A percentile compares a stretch with the other conserved stretches of the same genome.
Conservation (phyloP, 1,284 basidiomycete species). For the Malassezia restricta region DNA sequence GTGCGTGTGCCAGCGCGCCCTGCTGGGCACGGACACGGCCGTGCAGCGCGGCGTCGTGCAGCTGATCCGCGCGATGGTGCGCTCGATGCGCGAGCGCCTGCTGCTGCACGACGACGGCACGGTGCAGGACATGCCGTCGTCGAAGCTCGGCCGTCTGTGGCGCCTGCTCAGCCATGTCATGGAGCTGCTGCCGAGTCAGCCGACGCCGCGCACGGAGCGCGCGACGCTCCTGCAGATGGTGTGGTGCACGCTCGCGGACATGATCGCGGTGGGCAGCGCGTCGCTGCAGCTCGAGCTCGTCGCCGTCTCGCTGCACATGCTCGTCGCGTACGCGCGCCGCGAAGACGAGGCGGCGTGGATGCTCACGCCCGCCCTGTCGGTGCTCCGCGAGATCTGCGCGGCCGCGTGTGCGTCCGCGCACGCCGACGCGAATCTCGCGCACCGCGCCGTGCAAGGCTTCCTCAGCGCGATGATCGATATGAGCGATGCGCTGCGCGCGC, state of each 20-base stretch:
- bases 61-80: constrained; percentile 58
- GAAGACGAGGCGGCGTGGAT: constrained; percentile 30
- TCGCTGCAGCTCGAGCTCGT: constrained; percentile 61
- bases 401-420: constrained; percentile 28
- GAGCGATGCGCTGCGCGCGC: constrained; percentile 65
- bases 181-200: constrained; percentile 10
- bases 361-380: constrained; percentile 24
- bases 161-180: constrained; percentile 62
- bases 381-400: constrained; percentile 25
- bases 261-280: constrained; percentile 56
- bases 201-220: constrained; percentile 21
- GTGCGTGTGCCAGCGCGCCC: constrained; percentile 74
- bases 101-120: constrained; percentile 23
- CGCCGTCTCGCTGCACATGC: constrained; percentile 67
- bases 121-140: constrained; percentile 18
- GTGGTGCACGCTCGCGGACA: constrained; percentile 57
- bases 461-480: constrained; percentile 72
- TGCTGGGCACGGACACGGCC: constrained; percentile 66
- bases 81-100: constrained; percentile 50
- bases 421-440: constrained; percentile 44
- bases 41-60: constrained; percentile 67
- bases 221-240: constrained; percentile 58
- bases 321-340: constrained; percentile 54
- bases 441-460: constrained; percentile 64
- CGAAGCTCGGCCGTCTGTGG: constrained; percentile 60